Percentiles rank a stretch among this genome's conserved stretches.
Conservation (phyloP, 176 grass and related monocot species). For the Juncus inflexus region DNA sequence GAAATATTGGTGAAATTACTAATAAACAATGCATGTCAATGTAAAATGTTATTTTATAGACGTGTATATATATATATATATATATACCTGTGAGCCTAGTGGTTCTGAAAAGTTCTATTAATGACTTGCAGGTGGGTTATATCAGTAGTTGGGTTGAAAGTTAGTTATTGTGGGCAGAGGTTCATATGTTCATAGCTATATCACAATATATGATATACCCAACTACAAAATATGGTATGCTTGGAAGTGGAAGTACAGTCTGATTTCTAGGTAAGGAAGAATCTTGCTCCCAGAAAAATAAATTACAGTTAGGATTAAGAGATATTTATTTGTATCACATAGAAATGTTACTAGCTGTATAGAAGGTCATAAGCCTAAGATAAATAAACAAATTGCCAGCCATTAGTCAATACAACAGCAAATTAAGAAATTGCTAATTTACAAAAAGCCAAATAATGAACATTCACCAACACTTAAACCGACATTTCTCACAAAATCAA, state of each 20-base stretch:
- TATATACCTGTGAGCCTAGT: background rate
- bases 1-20: background rate
- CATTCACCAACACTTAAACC: too few relatives aligned
- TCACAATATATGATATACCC: background rate
- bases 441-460: too few relatives aligned
- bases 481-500: too few relatives aligned
- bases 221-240: background rate
- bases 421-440: too few relatives aligned
- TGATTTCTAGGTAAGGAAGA: too few relatives aligned
- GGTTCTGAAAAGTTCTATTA: background rate
- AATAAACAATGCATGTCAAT: background rate
- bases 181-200: background rate
- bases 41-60: background rate
- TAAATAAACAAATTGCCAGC: too few relatives aligned
- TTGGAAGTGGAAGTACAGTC: background rate
- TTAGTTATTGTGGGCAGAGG: constrained; percentile 13
- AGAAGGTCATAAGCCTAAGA: too few relatives aligned
- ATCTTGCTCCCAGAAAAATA: too few relatives aligned
- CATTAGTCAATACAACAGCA: too few relatives aligned
- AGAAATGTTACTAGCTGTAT: too few relatives aligned
- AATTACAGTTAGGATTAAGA: too few relatives aligned
- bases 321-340: too few relatives aligned
- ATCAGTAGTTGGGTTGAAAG: background rate
- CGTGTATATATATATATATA: background rate
- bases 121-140: background rate